A percentile compares a stretch with the other conserved stretches of the same genome.
Evolutionary conservation across 2,329 filamentous ascomycete species (phyloP).

Genomic region (Pseudogymnoascus sp.): DNA sequence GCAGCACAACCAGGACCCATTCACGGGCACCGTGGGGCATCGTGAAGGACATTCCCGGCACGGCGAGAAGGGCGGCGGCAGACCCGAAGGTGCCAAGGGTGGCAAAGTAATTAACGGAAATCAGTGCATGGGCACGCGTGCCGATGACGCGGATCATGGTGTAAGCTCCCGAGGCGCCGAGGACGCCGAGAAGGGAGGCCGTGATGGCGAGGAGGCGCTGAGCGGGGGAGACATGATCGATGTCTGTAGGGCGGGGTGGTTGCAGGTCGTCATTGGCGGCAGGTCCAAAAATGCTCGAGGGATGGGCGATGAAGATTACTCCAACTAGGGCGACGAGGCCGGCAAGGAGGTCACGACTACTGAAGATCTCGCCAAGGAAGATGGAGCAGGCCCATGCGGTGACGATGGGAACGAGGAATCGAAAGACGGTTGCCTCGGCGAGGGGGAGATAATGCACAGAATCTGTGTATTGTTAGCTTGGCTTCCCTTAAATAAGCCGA

Average conservation of each 20-base stretch:
- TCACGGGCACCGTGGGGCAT: slow-evolving; percentile 33
- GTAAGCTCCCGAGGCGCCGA: slow-evolving; percentile 68
- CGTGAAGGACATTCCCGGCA: slow-evolving; percentile 41
- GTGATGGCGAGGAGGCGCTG: slow-evolving; percentile 54
- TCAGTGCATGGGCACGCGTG: slow-evolving; percentile 69
- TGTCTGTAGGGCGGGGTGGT: neutral
- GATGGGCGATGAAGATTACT: slow-evolving; percentile 76
- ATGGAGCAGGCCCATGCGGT: slow-evolving; percentile 74
- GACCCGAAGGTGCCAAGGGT: slow-evolving; percentile 62
- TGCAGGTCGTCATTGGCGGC: slow-evolving; percentile 9
- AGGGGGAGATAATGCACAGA: slow-evolving; percentile 65
- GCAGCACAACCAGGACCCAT: slow-evolving; percentile 60
- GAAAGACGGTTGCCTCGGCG: slow-evolving; percentile 83
- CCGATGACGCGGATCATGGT: slow-evolving; percentile 75
- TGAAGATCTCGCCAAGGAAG: slow-evolving; percentile 67
- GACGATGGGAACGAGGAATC: slow-evolving; percentile 76
- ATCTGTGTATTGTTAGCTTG: slow-evolving; percentile 16
- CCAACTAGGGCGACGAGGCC: slow-evolving; percentile 68
- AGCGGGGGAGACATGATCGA: slow-evolving; percentile 19
- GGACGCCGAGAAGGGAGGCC: slow-evolving; percentile 66
- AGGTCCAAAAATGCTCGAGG: slow-evolving; percentile 20
- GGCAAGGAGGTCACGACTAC: slow-evolving; percentile 66
- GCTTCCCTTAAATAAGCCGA: neutral
- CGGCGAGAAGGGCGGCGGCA: slow-evolving; percentile 36
- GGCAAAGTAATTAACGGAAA: slow-evolving; percentile 80